Evolutionary conservation across 306 rosid genomes (phyloP), one percentile per base, ranked within the genome.

Genomic region (Castanea sativa): DNA sequence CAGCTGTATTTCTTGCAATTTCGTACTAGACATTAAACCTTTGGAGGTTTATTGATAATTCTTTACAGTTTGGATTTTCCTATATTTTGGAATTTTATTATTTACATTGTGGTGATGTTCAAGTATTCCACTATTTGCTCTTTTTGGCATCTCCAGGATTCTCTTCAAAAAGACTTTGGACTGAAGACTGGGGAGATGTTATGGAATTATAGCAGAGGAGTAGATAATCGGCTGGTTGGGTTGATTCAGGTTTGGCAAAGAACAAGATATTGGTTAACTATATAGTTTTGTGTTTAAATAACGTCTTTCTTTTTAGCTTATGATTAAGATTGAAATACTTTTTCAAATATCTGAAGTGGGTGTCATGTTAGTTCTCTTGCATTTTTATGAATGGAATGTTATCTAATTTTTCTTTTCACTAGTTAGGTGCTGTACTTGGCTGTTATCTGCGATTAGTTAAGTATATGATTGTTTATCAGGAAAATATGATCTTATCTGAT

Each of bases 201-300:
- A 73, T 92, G 99, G 99, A 91, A 80, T 75, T 88, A 85, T 83
- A 85, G 97, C 79, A 88, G 97, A 83, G 98, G 98, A 80, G 78
- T 94, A 84, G 98, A 94, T 85, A 86, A 85, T 81, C 93, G 97
- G 80, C 81, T 85, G 55, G 95, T 94, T 87, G 97, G 97, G 76
- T 67, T 78, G 79, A 84, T 92, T 81, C 95, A 92, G 99, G 99
- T 94, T 75, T 80, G 86, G 69, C 73, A 60, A 63, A 64, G 75
- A 75, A 77, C 77, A 73, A 45, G 14, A 76, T 59, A 30, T 80
- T 16, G 45, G 52, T 67, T 68, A 65, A 73, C 77, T 78, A 69
- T 73, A 86, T 63, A 68, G 63, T 35, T 83, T 74, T 53, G 58
- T 74, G 35, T 80, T 67, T 73, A 74, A 29, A 63, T 53, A 18